These are phyloP conservation scores for Sordariomycetes sp. DNA, from an alignment of 2,329 filamentous ascomycete species.

Conservation along the genomic window DNA sequence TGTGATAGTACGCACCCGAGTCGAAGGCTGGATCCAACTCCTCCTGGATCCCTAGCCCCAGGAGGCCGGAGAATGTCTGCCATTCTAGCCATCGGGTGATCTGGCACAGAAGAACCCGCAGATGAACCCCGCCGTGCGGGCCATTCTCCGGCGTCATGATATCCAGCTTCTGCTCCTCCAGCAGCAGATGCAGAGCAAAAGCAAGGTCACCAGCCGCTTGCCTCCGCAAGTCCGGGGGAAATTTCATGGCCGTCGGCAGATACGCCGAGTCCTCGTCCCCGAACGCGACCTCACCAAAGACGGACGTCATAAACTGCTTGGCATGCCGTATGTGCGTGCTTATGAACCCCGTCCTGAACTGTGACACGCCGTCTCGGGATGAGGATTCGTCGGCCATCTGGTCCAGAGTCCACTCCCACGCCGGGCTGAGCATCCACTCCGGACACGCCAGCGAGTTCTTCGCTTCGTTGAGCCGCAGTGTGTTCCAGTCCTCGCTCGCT, in stretches of 20 bases:
- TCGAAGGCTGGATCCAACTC: constrained; percentile 25
- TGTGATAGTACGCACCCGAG: constrained; percentile 18
- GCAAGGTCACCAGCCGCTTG: constrained; percentile 54
- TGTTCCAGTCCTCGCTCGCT: constrained; percentile 30
- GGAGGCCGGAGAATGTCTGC: constrained; percentile 30
- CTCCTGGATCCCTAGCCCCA: constrained; percentile 39
- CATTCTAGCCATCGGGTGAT: constrained; percentile 74
- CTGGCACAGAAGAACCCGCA: constrained; percentile 69
- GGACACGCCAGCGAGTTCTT: constrained; percentile 35
- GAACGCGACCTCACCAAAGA: constrained; percentile 39
- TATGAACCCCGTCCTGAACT: constrained; percentile 25
- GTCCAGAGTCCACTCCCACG: constrained; percentile 62
- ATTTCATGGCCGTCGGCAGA: constrained; percentile 45
- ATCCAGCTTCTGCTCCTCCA: constrained; percentile 79
- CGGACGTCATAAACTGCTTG: constrained; percentile 49
- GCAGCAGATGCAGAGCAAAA: constrained; percentile 69
- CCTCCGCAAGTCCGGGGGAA: constrained; percentile 41
- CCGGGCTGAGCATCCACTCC: constrained; percentile 44
- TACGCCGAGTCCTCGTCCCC: constrained; percentile 35
- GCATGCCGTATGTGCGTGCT: constrained; percentile 42
- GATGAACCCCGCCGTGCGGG: constrained; percentile 28
- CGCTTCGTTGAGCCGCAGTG: constrained; percentile 30
- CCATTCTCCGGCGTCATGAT: constrained; percentile 32
- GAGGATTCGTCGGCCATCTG: constrained; percentile 17
- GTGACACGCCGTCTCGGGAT: background rate